Evolutionary conservation across 257 asterid genomes (phyloP).

Genomic region (Coffea canephora): DNA sequence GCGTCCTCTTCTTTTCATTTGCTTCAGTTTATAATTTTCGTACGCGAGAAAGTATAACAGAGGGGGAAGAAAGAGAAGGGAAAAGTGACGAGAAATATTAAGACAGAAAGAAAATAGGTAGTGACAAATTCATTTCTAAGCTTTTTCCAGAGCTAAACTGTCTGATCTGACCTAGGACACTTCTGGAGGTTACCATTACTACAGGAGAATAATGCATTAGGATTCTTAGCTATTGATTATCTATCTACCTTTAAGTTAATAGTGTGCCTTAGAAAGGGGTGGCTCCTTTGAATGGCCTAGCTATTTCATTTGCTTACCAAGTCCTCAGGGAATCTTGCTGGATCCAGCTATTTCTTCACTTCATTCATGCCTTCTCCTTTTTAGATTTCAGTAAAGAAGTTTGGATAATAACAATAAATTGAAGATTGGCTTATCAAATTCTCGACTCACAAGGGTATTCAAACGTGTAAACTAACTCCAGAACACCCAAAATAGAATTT

Average conservation of each 20-base stretch:
- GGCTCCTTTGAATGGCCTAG: no score
- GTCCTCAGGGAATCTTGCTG: no score
- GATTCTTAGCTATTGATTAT: no score
- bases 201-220: no score
- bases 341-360: no score
- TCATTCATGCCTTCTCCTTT: no score
- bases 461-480: background rate
- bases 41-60: background rate
- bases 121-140: background rate
- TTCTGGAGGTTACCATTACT: no score
- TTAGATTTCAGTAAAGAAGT: background rate
- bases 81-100: no score
- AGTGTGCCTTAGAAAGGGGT: no score
- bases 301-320: no score
- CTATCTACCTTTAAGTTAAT: background rate
- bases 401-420: background rate
- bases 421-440: background rate
- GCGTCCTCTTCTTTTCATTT: background rate
- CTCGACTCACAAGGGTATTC: background rate
- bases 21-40: background rate
- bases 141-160: background rate
- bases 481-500: background rate
- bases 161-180: background rate
- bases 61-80: background rate
- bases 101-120: background rate